Evolutionary conservation across 129 eudicot species (phyloP), one percentile per base, ranked within the genome.

Genomic region (Gnaphalium uliginosum): DNA sequence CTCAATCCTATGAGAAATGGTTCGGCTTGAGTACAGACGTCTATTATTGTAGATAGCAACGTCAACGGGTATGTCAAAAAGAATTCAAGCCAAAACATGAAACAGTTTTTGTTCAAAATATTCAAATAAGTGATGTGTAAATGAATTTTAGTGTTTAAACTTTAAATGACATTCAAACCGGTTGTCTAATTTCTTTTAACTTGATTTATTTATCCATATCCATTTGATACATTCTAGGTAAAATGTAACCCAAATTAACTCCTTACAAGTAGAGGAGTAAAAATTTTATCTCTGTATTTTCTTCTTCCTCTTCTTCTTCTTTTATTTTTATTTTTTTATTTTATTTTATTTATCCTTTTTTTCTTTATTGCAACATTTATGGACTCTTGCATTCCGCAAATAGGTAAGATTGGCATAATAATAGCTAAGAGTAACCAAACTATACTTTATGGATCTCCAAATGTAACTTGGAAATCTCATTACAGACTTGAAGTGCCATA

Each of bases 401-500:
- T 56, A n/a, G 25, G 10, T 21, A 56, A 57, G 63, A 22, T 11
- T 61, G 37, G 14, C 46, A 26, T 24, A 14, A 23, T 61, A 26
- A 4, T 5, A n/a, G 4, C 69, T 2, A 15, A 10, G 18, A 30
- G 43, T 25, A 8, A 32, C 25, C 26, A n/a, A 30, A 65, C 70
- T 30, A 65, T 22, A 26, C 2, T 32, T 65, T n/a, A 65, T 13
- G 23, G 27, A 32, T 30, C 22, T 65, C 27, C 26, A 19, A 65
- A 33, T 0, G 69, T 29, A 65, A n/a, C 69, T 33, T 18, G 50
- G 46, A 64, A 65, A n/a, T 65, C 69, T 30, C 48, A n/a, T 65
- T 32, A 15, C 26, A 26, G 67, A 61, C 37, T 61, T 14, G 39
- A 32, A 65, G 51, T 66, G 71, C 27, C 48, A 35, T 22, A 35